Evolutionary conservation across 1,284 basidiomycete species (phyloP), one percentile per base, ranked within the genome.

Genomic region (Puccinia triticina): DNA sequence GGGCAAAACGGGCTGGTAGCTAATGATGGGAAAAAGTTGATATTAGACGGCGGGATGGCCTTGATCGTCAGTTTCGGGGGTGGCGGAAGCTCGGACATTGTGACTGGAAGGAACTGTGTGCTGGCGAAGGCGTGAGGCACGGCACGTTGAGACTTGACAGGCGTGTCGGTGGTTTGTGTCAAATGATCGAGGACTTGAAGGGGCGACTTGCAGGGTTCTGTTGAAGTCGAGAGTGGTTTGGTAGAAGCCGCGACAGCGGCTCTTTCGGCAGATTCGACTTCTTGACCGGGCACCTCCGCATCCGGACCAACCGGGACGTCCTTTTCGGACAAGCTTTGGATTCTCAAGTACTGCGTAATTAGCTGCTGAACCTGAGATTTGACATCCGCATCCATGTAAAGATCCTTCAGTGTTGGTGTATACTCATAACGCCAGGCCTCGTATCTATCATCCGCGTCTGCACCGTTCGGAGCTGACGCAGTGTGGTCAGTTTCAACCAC

Each of bases 1-100:
- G 92, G 91, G 89, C 88, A 29, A 90, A 89, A 0, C 89, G 89
- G 84, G 89, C 92, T 0, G 90, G 90, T 0, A 80, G 85, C 67
- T 59, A 84, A 80, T 80, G 85, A 84, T 59, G 84, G 77, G 46
- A 43, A 1, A 84, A 84, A 29, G 84, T 84, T 53, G 64, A 73
- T 82, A 67, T 83, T 64, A 34, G 80, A 72, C 1, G 77, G 66
- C 14, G 50, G 50, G 26, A 80, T 80, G 23, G 77, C 29, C 48
- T 80, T 80, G 34, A 80, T 72, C 18, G 53, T 57, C 50, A 80
- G 40, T 34, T 72, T 80, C 57, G 75, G 3, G 83, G 82, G 67
- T 80, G 83, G 7, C 82, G 78, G 69, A 83, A 84, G 67, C 83
- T 83, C 67, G 76, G 64, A 40, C 84, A 83, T 37, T 50, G 67